These are phyloP conservation scores for Ogataea minuta DNA, from an alignment of 805 yeast genomes.

Conservation along the genomic window DNA sequence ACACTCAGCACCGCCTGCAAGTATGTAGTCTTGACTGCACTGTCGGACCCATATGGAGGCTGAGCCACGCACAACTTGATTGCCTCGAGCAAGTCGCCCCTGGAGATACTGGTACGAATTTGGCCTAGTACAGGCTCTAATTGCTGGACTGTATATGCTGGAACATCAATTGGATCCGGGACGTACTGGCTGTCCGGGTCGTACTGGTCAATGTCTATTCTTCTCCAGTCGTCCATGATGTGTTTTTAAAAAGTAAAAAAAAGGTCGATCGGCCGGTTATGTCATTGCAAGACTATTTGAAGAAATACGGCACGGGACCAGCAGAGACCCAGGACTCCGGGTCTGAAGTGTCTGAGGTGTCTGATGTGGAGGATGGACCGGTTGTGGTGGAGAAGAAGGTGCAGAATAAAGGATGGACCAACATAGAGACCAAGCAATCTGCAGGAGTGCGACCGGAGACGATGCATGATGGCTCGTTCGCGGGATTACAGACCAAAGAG, in stretches of 20 bases:
- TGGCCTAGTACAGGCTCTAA: constrained; percentile 53
- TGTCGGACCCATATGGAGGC: constrained; percentile 84
- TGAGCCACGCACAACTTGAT: constrained; percentile 58
- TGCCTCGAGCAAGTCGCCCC: constrained; percentile 72
- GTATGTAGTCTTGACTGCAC: constrained; percentile 50
- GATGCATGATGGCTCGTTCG: constrained; percentile 26
- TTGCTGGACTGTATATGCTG: constrained; percentile 50
- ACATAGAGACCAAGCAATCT: constrained; percentile 22
- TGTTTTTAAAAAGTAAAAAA: constrained; percentile 2
- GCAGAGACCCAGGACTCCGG: not conserved
- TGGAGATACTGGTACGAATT: constrained; percentile 60
- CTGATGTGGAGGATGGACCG: constrained; percentile 25
- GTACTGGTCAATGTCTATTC: constrained; percentile 88
- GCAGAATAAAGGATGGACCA: constrained; percentile 24
- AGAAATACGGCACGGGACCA: constrained; percentile 5
- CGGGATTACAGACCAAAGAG: constrained; percentile 48
- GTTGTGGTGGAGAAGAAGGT: constrained; percentile 15
- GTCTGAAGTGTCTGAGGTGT: constrained; percentile 8
- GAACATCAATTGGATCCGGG: constrained; percentile 29
- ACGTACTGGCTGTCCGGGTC: constrained; percentile 68
- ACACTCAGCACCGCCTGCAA: constrained; percentile 64
- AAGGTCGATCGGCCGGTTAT: constrained; percentile 11
- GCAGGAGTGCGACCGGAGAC: constrained; percentile 11
- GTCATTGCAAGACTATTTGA: constrained; percentile 10
- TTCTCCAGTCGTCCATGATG: constrained; percentile 78